phyloP scores from a whole-genome alignment of 2,329 filamentous ascomycete species.

The Colletotrichum cordylinicola region DNA sequence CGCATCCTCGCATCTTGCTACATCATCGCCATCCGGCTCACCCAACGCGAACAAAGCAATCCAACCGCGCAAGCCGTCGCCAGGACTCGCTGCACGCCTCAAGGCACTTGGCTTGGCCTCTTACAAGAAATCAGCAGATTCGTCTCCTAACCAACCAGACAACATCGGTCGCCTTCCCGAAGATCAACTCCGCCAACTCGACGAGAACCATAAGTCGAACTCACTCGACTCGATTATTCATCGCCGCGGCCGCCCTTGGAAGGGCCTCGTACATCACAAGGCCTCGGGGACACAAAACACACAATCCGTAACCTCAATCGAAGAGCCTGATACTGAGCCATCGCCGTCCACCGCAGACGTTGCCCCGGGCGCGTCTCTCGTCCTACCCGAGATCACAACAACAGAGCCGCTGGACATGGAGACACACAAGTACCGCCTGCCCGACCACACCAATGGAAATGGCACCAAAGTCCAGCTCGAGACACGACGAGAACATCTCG shows the following conservation, averaged over 20 bases:
- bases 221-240: conserved; percentile 59
- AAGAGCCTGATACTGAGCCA: neutral
- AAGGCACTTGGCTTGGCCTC: conserved; percentile 68
- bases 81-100: conserved; percentile 68
- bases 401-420: conserved; percentile 66
- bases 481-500: conserved; percentile 63
- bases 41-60: conserved; percentile 30
- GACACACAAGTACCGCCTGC: conserved; percentile 76
- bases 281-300: conserved; percentile 32
- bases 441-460: conserved; percentile 73
- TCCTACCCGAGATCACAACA: conserved; percentile 58
- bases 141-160: conserved; percentile 37
- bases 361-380: conserved; percentile 26
- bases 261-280: conserved; percentile 63
- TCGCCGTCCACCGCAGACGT: conserved; percentile 27
- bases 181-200: conserved; percentile 72
- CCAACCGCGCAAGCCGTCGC: conserved; percentile 63
- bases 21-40: conserved; percentile 26
- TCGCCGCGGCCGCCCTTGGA: conserved; percentile 76
- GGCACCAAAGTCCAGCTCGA: conserved; percentile 67
- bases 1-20: neutral
- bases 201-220: conserved; percentile 68
- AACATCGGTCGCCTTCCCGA: conserved; percentile 73
- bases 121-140: conserved; percentile 39
- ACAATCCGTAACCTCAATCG: neutral